phyloP scores from a whole-genome alignment of 345 rosid genomes.

The Cardamine occulta region DNA sequence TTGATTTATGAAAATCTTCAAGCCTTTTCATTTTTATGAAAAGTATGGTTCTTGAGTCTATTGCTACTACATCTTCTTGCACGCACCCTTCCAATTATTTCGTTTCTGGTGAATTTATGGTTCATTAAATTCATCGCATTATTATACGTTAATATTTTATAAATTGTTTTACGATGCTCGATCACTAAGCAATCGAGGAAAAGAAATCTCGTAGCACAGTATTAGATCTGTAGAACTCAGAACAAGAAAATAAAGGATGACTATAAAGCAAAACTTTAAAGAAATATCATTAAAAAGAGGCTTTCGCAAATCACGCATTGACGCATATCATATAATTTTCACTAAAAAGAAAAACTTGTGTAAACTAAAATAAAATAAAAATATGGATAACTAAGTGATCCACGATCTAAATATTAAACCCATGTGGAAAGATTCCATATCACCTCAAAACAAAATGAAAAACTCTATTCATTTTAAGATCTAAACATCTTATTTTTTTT shows the following conservation, averaged over 20 bases:
- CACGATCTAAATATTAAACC: slow-evolving; percentile 39
- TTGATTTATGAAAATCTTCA: slow-evolving; percentile 31
- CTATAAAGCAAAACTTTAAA: slow-evolving; percentile 28
- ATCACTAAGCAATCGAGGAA: slow-evolving; percentile 8
- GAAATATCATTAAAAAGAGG: slow-evolving; percentile 4
- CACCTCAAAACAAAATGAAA: slow-evolving; percentile 35
- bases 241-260: slow-evolving; percentile 15
- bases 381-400: slow-evolving; percentile 10
- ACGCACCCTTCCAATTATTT: slow-evolving; percentile 10
- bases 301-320: slow-evolving; percentile 39
- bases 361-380: not conserved
- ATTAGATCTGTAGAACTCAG: slow-evolving; percentile 16
- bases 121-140: not conserved
- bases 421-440: slow-evolving; percentile 50
- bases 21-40: not conserved
- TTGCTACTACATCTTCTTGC: slow-evolving; percentile 19
- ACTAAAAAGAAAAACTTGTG: slow-evolving; percentile 17
- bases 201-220: slow-evolving; percentile 7
- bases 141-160: not conserved
- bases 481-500: slow-evolving; percentile 21
- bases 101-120: not conserved
- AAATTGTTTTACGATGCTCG: slow-evolving; percentile 4
- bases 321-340: slow-evolving; percentile 29
- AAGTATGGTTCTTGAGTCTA: not conserved
- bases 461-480: slow-evolving; percentile 39